phyloP scores from a whole-genome alignment of 257 asterid species.

The Lycium barbarum region DNA sequence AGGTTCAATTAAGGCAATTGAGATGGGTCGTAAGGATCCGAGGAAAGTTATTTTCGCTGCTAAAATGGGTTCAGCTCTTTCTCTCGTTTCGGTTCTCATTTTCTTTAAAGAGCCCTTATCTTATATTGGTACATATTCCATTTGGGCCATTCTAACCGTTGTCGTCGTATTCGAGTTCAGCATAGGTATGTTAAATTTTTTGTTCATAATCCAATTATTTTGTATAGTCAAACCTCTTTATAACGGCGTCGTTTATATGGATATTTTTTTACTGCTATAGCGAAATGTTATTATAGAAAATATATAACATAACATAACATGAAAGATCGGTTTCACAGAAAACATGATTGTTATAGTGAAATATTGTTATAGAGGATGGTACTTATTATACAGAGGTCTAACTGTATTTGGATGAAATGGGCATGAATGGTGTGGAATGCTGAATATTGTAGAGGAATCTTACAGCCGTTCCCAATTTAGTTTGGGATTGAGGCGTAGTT shows the following conservation, averaged over 20 bases:
- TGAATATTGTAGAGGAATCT: not conserved
- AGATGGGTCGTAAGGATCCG: constrained; percentile 75
- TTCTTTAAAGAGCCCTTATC: constrained; percentile 67
- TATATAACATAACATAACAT: too few relatives aligned
- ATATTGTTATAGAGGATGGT: too few relatives aligned
- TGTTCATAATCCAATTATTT: too few relatives aligned
- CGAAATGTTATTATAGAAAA: too few relatives aligned
- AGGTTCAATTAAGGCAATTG: constrained; percentile 38
- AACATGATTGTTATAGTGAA: too few relatives aligned
- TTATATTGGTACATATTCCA: constrained; percentile 54
- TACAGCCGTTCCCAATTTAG: not conserved
- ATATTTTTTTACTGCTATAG: too few relatives aligned
- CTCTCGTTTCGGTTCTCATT: constrained; percentile 63
- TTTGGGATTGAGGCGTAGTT: not conserved
- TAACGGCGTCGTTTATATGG: too few relatives aligned
- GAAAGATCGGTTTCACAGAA: too few relatives aligned
- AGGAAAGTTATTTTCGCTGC: constrained; percentile 68
- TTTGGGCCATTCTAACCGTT: constrained; percentile 76
- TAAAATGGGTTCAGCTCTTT: constrained; percentile 64
- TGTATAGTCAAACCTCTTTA: too few relatives aligned
- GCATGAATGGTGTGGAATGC: not conserved
- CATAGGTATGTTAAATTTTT: too few relatives aligned
- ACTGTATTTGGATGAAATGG: not conserved
- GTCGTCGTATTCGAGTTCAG: constrained; percentile 42
- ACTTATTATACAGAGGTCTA: too few relatives aligned